A percentile compares a stretch with the other conserved stretches of the same genome.
Evolutionary conservation across 306 rosid genomes (phyloP).

Genomic region (Aeschynomene evenia): DNA sequence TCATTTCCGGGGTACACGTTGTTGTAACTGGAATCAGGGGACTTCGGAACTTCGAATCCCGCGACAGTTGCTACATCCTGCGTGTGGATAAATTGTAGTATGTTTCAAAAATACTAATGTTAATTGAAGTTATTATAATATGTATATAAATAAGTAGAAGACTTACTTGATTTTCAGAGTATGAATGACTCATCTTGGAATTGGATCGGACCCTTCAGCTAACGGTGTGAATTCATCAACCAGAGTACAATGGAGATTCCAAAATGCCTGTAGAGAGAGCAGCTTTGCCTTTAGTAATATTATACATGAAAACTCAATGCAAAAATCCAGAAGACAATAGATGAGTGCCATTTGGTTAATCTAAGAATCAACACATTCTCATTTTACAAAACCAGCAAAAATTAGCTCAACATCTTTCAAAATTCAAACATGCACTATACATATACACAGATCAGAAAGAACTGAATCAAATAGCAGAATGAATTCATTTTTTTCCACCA

Average conservation of each 20-base stretch:
- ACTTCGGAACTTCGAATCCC: slow-evolving; percentile 83
- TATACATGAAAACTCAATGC: slow-evolving; percentile 2
- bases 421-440: no score
- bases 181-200: slow-evolving; percentile 68
- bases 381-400: no score
- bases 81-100: slow-evolving; percentile 30
- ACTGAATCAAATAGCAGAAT: no score
- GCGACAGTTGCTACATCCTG: slow-evolving; percentile 75
- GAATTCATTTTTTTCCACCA: no score
- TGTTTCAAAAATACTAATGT: slow-evolving; percentile 22
- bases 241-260: slow-evolving; percentile 15
- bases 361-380: no score
- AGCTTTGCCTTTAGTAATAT: slow-evolving; percentile 17
- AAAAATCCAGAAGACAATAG: no score
- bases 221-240: slow-evolving; percentile 52
- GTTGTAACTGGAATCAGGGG: slow-evolving; percentile 85
- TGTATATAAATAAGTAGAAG: slow-evolving; percentile 22
- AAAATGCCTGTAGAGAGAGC: slow-evolving; percentile 53
- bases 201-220: slow-evolving; percentile 23
- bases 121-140: slow-evolving; percentile 26
- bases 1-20: slow-evolving; percentile 61
- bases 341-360: no score
- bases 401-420: no score
- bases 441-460: no score
- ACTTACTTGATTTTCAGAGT: slow-evolving; percentile 65